Percentiles rank a stretch among this genome's conserved stretches.
phyloP scores from a whole-genome alignment of 2,329 filamentous ascomycete species.

The Xylaria sp. region DNA sequence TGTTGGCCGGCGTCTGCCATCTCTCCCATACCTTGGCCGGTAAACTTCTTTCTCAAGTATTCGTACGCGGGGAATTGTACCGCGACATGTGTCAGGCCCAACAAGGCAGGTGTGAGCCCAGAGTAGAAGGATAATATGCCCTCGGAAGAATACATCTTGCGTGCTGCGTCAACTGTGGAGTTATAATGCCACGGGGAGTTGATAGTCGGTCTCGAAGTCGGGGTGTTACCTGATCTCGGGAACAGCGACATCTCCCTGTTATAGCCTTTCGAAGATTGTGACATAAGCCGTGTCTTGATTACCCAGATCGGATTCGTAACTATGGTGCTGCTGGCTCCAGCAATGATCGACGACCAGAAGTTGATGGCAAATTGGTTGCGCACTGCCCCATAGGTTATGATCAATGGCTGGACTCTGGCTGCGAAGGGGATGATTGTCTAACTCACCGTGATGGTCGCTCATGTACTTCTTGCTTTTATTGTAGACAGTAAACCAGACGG shows the following conservation, averaged over 20 bases:
- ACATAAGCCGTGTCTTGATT: constrained; percentile 98
- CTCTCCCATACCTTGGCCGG: constrained; percentile 87
- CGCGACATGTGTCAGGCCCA: constrained; percentile 93
- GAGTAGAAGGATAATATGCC: constrained; percentile 94
- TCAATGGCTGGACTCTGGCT: constrained; percentile 31
- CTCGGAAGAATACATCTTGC: constrained; percentile 94
- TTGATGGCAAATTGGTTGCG: constrained; percentile 82
- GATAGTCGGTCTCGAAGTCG: constrained; percentile 64
- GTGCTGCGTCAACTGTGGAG: constrained; percentile 88
- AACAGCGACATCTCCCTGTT: constrained; percentile 59
- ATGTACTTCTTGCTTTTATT: constrained; percentile 85
- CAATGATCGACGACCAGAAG: constrained; percentile 89
- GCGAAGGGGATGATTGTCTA: neutral
- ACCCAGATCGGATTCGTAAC: constrained; percentile 99
- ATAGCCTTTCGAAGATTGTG: constrained; percentile 71
- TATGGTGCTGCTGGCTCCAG: constrained; percentile 91
- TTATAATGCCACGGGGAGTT: constrained; percentile 90
- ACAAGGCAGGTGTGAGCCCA: constrained; percentile 87
- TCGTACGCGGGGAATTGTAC: constrained; percentile 98
- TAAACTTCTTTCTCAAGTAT: constrained; percentile 89
- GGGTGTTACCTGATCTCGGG: constrained; percentile 63
- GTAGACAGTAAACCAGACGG: constrained; percentile 97
- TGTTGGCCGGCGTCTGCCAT: constrained; percentile 66
- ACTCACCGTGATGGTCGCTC: constrained; percentile 72
- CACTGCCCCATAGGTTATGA: constrained; percentile 30